Conservation (phyloP, 2,329 filamentous ascomycete genomes). For the Cyclaneusma minus region DNA sequence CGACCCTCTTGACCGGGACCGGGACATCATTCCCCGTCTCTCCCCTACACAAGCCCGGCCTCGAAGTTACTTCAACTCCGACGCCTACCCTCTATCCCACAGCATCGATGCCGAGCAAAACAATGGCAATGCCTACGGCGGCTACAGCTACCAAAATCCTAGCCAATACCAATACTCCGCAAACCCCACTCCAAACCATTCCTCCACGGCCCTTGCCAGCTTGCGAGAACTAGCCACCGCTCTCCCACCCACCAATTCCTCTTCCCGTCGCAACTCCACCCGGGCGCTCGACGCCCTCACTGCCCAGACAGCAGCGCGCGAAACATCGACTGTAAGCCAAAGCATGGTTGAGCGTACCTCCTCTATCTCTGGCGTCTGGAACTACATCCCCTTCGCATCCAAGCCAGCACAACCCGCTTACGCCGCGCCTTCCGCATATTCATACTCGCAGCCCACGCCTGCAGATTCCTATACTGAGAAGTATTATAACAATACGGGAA, state of each 20-base stretch:
- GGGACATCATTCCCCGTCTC: conserved; percentile 47
- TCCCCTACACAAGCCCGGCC: conserved; percentile 44
- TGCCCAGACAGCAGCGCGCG: no score
- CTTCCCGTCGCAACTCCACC: no score
- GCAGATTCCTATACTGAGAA: conserved; percentile 9
- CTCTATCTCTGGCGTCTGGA: conserved; percentile 13
- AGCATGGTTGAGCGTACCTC: no score
- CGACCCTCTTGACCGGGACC: conserved; percentile 28
- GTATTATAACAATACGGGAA: conserved; percentile 8
- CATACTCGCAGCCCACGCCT: conserved; percentile 7
- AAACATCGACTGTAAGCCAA: no score
- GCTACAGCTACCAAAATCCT: conserved; percentile 3
- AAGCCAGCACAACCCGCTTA: conserved; percentile 11
- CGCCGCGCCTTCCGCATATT: conserved; percentile 11
- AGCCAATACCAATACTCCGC: conserved; percentile 1
- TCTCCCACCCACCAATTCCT: conserved; percentile 8
- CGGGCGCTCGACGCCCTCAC: no score
- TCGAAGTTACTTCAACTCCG: conserved; percentile 36
- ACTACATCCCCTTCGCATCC: conserved; percentile 16
- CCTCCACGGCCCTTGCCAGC: conserved; percentile 12
- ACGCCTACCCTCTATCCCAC: conserved; percentile 24
- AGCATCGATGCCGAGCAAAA: conserved; percentile 23
- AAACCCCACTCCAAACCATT: conserved; percentile 6
- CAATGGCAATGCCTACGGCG: conserved; percentile 1
- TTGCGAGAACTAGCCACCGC: conserved; percentile 14